Evolutionary conservation across 1,284 basidiomycete species (phyloP), one percentile per base, ranked within the genome.

Genomic region (Sphaerobolus stellatus): DNA sequence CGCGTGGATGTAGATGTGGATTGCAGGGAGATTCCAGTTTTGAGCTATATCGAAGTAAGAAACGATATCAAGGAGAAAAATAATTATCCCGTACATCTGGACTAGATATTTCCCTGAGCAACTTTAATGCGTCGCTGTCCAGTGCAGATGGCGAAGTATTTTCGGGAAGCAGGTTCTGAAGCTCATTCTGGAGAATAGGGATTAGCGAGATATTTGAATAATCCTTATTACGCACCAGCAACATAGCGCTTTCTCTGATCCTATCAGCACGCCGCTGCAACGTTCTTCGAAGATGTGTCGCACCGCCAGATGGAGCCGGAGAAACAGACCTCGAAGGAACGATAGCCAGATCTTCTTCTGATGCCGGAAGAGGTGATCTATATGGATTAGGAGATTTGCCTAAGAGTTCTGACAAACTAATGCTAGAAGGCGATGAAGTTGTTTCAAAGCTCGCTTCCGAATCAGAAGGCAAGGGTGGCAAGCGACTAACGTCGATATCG

Each of bases 331-430:
- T 45, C 27, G 14, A 33, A 4, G 44, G 33, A 18, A 27, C 11
- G 41, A 43, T 22, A 11, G 8, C 5, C 28, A 25, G 30, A 28
- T 46, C 33, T 34, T 22, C 33, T 18, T 7, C 52, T 16, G 24
- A 27, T 22, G 16, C 7, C 30, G n/a, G 11, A 5, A 14, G 3
- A 31, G 24, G 6, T 6, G 40, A 20, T 20, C 14, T 24, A 44
- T n/a, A 22, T 40, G 20, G 24, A 33, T 30, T 48, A 16, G 53
- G 53, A 20, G 53, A 54, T 27, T 22, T 33, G 14, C 53, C 53
- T 2, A 44, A 36, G 5, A 49, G 40, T 43, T 41, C 53, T 14
- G 53, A 54, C 13, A 54, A 18, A 27, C 46, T 54, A 18, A 49
- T 33, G 24, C 53, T 54, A 14, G 25, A 13, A 4, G 34, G 36